phyloP scores from a whole-genome alignment of 768 basidiomycete species.

The Mycena olivaceomarginata region DNA sequence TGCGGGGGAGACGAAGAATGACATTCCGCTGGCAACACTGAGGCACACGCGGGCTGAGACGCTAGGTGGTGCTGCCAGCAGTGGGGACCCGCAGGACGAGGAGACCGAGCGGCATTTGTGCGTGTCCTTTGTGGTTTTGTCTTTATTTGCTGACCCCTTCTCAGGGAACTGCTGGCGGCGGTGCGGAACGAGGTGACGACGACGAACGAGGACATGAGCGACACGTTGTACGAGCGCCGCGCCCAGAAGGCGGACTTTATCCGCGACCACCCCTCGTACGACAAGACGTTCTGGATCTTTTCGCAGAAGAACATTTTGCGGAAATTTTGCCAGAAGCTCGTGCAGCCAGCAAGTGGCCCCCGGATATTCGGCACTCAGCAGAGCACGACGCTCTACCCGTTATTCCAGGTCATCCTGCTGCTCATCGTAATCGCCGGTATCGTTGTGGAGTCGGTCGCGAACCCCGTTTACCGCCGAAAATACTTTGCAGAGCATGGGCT shows the following conservation, averaged over 20 bases:
- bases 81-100: constrained; percentile 63
- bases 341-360: constrained; percentile 88
- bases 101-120: constrained; percentile 87
- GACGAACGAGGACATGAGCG: constrained; percentile 71
- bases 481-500: constrained; percentile 79
- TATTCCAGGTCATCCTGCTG: constrained; percentile 86
- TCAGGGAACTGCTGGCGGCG: constrained; percentile 81
- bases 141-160: constrained; percentile 11
- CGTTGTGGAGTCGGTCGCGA: constrained; percentile 88
- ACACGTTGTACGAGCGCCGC: constrained; percentile 80
- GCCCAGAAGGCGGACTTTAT: constrained; percentile 93
- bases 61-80: constrained; percentile 16
- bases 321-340: constrained; percentile 86
- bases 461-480: constrained; percentile 86
- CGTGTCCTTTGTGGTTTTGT: constrained; percentile 50
- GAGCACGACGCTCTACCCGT: constrained; percentile 77
- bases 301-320: constrained; percentile 87
- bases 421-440: constrained; percentile 88
- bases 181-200: constrained; percentile 72
- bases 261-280: constrained; percentile 90
- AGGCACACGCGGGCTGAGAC: constrained; percentile 62
- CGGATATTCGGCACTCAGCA: constrained; percentile 90
- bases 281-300: constrained; percentile 93
- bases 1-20: constrained; percentile 71
- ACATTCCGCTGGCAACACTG: constrained; percentile 78